Percentiles rank a stretch among this genome's conserved stretches.
Evolutionary conservation across 2,329 filamentous ascomycete species (phyloP).

Genomic region (Corynespora cassiicola): DNA sequence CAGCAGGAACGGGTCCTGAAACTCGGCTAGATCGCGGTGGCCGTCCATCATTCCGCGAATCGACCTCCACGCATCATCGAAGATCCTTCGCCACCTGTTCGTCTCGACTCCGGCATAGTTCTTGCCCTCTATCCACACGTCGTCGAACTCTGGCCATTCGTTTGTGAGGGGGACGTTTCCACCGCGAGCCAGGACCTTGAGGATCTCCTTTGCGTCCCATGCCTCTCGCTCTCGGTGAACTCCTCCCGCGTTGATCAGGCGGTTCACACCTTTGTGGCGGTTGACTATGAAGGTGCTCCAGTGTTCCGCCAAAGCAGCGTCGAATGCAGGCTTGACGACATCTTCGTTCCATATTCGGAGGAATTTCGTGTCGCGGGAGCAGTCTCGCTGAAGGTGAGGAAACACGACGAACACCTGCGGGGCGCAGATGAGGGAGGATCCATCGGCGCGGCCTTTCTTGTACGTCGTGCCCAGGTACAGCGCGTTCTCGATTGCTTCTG

Average conservation of each 20-base stretch:
- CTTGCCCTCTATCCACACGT: no score
- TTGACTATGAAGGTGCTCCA: no score
- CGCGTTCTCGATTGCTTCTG: conserved; percentile 6
- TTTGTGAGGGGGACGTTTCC: no score
- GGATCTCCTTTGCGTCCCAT: no score
- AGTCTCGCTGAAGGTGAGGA: conserved; percentile 10
- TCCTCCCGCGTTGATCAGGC: no score
- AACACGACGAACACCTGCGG: conserved; percentile 25
- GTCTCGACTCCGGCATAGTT: no score
- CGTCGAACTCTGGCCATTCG: no score
- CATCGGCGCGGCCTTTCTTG: no score
- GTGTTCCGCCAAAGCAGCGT: conserved; percentile 26
- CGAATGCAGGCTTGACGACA: conserved; percentile 25
- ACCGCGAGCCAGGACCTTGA: no score
- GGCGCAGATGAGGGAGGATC: background rate
- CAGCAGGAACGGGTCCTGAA: conserved; percentile 18
- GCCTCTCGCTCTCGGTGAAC: no score
- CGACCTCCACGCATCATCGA: conserved; percentile 17
- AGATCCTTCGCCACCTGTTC: no score
- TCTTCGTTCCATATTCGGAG: conserved; percentile 25
- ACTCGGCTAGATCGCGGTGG: conserved; percentile 11
- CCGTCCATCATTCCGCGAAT: conserved; percentile 21
- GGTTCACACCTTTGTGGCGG: no score
- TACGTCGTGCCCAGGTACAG: conserved; percentile 18
- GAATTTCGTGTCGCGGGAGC: conserved; percentile 10